Evolutionary conservation across 495 filamentous ascomycete genomes (phyloP).

Genomic region (Corynascus novoguineensis): DNA sequence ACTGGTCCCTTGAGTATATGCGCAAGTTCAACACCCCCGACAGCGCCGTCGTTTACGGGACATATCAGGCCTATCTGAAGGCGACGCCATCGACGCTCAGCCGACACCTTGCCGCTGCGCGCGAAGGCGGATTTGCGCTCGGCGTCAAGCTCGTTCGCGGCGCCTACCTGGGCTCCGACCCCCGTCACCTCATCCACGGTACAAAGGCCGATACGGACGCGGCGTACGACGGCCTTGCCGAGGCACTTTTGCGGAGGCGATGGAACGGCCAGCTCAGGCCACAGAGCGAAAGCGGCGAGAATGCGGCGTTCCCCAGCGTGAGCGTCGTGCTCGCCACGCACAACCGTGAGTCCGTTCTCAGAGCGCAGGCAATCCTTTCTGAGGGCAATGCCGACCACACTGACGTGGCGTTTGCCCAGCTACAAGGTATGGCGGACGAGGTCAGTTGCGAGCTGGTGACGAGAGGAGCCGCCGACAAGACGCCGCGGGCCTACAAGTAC

Average conservation of each 20-base stretch:
- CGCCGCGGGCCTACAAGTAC: conserved; percentile 72
- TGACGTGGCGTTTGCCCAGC: conserved; percentile 76
- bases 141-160: conserved; percentile 91
- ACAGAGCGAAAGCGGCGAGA: conserved; percentile 27
- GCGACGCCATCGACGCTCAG: conserved; percentile 60
- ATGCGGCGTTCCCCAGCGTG: conserved; percentile 53
- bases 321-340: conserved; percentile 84
- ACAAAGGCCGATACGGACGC: conserved; percentile 71
- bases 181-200: conserved; percentile 68
- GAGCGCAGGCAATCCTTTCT: conserved; percentile 51
- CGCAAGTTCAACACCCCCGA: conserved; percentile 62
- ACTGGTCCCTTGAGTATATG: conserved; percentile 77
- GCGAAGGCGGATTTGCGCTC: conserved; percentile 64
- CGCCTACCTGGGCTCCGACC: conserved; percentile 80
- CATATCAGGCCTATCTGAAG: conserved; percentile 77
- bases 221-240: conserved; percentile 37
- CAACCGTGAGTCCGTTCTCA: conserved; percentile 74
- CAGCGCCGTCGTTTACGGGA: conserved; percentile 57
- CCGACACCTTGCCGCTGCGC: conserved; percentile 59
- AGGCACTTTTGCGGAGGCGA: conserved; percentile 35
- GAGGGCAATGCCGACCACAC: conserved; percentile 36
- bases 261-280: conserved; percentile 47
- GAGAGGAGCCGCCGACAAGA: conserved; percentile 4
- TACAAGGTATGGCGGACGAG: conserved; percentile 97
- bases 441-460: conserved; percentile 75